Conservation (phyloP, 1,139 yeast genomes). For the Saccharomyces hybrid region DNA sequence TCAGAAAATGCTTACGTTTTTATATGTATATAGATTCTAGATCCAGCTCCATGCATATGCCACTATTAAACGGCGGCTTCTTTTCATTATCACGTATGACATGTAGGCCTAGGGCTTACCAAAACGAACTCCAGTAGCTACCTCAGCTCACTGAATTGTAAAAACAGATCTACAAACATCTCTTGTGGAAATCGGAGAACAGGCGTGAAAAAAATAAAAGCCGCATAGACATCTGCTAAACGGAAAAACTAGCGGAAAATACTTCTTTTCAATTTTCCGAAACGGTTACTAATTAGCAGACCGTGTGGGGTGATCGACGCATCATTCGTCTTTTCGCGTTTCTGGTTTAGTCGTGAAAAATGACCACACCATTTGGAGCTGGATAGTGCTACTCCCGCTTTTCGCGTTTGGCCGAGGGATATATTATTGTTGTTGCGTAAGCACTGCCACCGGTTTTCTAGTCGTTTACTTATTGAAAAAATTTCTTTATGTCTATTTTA, state of each 20-base stretch:
- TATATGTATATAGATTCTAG: neutral
- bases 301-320: neutral
- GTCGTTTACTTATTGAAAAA: neutral
- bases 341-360: neutral
- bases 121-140: neutral
- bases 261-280: neutral
- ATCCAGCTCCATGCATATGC: neutral
- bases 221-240: neutral
- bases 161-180: neutral
- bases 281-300: neutral
- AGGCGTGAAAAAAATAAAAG: neutral
- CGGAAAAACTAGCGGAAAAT: neutral
- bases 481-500: neutral
- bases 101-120: neutral
- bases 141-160: neutral
- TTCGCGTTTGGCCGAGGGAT: conserved; percentile 1
- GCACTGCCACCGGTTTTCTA: neutral
- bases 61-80: neutral
- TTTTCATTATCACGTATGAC: neutral
- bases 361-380: neutral
- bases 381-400: neutral
- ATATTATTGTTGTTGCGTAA: neutral
- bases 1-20: neutral
- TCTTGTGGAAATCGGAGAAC: neutral
- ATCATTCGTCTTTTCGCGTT: neutral